phyloP scores from a whole-genome alignment of 108 stramenopile genomes.

The Schizochytrium sp. region DNA sequence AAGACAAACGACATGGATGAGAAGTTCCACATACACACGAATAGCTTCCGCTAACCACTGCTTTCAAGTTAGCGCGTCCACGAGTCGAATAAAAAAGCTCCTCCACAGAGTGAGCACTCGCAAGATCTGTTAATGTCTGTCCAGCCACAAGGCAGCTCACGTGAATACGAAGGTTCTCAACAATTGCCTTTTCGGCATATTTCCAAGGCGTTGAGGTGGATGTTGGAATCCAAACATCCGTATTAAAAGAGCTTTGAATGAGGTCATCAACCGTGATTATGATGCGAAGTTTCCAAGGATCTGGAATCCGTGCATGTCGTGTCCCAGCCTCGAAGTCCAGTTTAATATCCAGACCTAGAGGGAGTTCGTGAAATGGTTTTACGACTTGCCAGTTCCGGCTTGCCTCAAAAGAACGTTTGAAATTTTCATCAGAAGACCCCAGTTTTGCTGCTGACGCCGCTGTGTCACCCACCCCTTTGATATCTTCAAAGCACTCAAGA shows the following conservation, averaged over 20 bases:
- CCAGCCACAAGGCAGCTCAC: not conserved
- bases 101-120: not conserved
- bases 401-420: not conserved
- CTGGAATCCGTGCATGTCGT: slow-evolving; percentile 35
- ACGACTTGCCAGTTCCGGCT: not conserved
- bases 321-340: slow-evolving; percentile 27
- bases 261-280: not conserved
- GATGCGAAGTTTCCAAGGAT: slow-evolving; percentile 30
- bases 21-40: not conserved
- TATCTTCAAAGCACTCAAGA: no score
- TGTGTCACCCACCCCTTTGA: no score
- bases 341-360: not conserved
- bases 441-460: no score
- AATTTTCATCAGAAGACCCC: no score
- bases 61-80: not conserved
- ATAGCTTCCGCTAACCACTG: not conserved
- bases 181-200: not conserved
- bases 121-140: not conserved
- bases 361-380: not conserved
- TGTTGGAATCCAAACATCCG: not conserved
- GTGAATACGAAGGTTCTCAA: not conserved
- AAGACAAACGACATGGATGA: not conserved
- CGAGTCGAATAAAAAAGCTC: not conserved
- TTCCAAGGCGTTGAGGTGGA: not conserved
- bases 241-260: not conserved